Percentiles rank a stretch among this genome's conserved stretches.
Evolutionary conservation across 2,329 filamentous ascomycete species (phyloP).

Genomic region (Fusarium caatingaense): DNA sequence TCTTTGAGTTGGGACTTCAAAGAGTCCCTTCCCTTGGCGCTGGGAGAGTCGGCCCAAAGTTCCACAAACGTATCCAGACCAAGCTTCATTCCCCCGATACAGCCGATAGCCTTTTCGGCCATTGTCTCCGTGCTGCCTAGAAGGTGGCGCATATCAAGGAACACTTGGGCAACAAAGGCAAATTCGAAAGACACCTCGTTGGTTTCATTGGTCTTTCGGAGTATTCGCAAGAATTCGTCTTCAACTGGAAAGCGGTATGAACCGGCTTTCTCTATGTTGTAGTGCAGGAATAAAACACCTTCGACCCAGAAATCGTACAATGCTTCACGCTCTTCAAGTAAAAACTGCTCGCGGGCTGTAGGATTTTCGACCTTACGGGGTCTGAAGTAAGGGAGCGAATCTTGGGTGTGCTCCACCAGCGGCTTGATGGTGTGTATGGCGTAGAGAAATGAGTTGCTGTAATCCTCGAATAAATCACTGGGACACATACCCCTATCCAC

Average conservation of each 20-base stretch:
- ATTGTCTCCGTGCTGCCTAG: not conserved
- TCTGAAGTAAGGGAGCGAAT: not conserved
- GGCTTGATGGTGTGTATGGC: not conserved
- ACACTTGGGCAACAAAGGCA: not conserved
- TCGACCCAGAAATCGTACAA: not conserved
- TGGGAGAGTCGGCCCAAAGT: not conserved
- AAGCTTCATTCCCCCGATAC: not conserved
- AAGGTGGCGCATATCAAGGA: not conserved
- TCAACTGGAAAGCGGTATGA: not conserved
- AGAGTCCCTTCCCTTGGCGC: not conserved
- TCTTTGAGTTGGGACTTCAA: not conserved
- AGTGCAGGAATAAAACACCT: not conserved
- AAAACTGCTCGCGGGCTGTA: accelerated
- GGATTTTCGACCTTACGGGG: accelerated
- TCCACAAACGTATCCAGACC: not conserved
- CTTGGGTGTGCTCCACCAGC: not conserved
- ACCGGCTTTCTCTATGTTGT: not conserved
- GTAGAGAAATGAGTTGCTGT: not conserved
- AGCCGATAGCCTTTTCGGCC: not conserved
- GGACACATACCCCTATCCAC: not conserved
- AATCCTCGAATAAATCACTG: not conserved
- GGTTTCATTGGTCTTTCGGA: not conserved
- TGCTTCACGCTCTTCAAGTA: not conserved
- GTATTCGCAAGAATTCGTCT: not conserved
- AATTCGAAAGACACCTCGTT: not conserved